Evolutionary conservation across 208 protist genomes (phyloP).

Genomic region (Herpetomonas samuelpessoai): DNA sequence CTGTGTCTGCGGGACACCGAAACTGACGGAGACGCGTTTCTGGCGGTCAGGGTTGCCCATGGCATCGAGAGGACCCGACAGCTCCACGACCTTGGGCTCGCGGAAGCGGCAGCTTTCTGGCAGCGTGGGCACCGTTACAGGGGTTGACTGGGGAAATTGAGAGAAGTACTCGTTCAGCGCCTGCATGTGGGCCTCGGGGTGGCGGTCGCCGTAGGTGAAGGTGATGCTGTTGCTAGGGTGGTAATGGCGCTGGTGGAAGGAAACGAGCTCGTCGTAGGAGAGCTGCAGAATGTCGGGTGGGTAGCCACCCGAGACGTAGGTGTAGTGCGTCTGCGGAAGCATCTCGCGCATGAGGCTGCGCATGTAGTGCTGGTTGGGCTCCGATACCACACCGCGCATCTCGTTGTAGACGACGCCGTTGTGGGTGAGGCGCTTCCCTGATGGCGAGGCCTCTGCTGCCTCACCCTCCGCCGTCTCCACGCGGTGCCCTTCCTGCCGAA

Average conservation of each 20-base stretch:
- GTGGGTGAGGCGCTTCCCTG: constrained; percentile 43
- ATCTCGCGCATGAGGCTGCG: constrained; percentile 64
- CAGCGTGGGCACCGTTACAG: constrained; percentile 56
- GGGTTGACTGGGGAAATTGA: constrained; percentile 31
- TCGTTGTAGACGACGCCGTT: constrained; percentile 95
- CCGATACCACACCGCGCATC: constrained; percentile 92
- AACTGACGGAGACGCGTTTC: constrained; percentile 83
- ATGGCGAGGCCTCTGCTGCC: constrained; percentile 2
- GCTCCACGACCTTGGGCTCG: constrained; percentile 33
- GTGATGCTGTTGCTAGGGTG: constrained; percentile 91
- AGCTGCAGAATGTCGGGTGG: constrained; percentile 85
- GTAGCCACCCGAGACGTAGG: constrained; percentile 87
- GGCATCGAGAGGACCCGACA: constrained; percentile 76
- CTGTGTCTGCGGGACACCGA: constrained; percentile 52
- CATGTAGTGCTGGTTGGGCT: constrained; percentile 80
- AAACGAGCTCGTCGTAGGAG: constrained; percentile 84
- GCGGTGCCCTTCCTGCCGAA: constrained; percentile 91
- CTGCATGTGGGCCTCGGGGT: constrained; percentile 69
- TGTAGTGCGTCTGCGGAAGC: constrained; percentile 89
- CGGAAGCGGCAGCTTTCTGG: constrained; percentile 43
- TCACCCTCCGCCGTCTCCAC: constrained; percentile 66
- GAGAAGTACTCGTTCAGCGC: constrained; percentile 71
- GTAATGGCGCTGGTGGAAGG: constrained; percentile 89
- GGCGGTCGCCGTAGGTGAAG: constrained; percentile 86
- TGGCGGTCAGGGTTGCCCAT: constrained; percentile 78